Evolutionary conservation across 2,329 filamentous ascomycete species (phyloP).

Genomic region (Curvularia verruculosa): DNA sequence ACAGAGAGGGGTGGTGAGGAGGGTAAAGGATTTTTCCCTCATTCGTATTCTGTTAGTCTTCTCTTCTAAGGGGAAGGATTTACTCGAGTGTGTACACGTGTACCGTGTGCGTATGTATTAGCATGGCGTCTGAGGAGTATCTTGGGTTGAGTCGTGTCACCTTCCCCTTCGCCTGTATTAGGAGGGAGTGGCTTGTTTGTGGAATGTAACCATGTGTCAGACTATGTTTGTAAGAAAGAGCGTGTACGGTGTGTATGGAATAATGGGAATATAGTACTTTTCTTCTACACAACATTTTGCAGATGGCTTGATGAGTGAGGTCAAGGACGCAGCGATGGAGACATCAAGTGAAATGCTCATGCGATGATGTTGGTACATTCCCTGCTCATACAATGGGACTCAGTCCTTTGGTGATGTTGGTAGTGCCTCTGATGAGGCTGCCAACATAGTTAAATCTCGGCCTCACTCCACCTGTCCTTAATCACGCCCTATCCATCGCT

Average conservation of each 20-base stretch:
- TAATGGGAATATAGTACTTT: background rate
- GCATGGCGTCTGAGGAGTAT: slow-evolving; percentile 21
- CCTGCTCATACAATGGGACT: background rate
- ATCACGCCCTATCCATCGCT: too few species aligned
- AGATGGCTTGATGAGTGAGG: background rate
- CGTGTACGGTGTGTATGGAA: background rate
- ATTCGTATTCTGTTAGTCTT: background rate
- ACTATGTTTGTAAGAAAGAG: background rate
- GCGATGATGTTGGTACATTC: background rate
- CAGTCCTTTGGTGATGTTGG: background rate
- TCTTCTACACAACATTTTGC: background rate
- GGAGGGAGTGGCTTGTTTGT: background rate
- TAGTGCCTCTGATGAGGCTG: background rate
- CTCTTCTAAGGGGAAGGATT: background rate
- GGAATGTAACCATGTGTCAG: background rate
- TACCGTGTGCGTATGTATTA: slow-evolving; percentile 14
- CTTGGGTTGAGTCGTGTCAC: background rate
- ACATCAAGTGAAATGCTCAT: background rate
- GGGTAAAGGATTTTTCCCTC: background rate
- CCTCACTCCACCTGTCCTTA: background rate
- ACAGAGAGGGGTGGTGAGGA: background rate
- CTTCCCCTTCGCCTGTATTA: background rate
- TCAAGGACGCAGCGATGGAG: background rate
- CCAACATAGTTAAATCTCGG: background rate
- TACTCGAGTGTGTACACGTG: background rate